Conservation (phyloP, 2,329 filamentous ascomycete genomes). For the Pseudogymnoascus sp. region DNA sequence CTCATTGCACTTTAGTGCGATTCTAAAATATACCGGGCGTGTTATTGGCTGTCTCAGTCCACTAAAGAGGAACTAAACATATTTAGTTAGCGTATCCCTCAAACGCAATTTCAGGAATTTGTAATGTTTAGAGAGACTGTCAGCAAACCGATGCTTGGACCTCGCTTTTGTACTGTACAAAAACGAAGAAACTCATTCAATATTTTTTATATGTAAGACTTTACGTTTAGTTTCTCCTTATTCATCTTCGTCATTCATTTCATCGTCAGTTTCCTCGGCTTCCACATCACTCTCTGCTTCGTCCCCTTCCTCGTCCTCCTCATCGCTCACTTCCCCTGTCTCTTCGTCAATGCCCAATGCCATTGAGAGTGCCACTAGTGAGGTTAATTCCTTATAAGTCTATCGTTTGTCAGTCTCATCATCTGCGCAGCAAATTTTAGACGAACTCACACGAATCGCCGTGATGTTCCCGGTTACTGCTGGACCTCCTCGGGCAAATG, state of each 20-base stretch:
- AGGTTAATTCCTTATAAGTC: slow-evolving; percentile 2
- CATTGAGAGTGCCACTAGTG: slow-evolving; percentile 4
- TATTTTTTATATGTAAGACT: not conserved
- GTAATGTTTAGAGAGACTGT: not conserved
- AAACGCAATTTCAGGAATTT: not conserved
- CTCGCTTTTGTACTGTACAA: not conserved
- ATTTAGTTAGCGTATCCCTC: not conserved
- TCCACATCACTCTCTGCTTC: not conserved
- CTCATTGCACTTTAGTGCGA: not conserved
- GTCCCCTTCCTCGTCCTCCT: not conserved
- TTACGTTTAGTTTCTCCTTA: not conserved
- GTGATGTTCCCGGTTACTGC: not conserved
- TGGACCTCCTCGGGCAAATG: not conserved
- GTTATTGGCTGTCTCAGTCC: not conserved
- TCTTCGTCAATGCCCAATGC: not conserved
- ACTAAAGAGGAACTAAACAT: not conserved
- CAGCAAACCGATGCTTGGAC: not conserved
- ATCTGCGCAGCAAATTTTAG: not conserved
- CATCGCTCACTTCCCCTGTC: not conserved
- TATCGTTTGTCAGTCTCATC: not conserved
- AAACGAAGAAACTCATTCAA: not conserved
- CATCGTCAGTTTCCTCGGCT: not conserved
- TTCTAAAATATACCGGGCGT: not conserved
- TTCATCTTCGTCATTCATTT: not conserved
- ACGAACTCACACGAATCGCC: not conserved